Evolutionary conservation across 768 basidiomycete genomes (phyloP).

Genomic region (Floccularia luteovirens): DNA sequence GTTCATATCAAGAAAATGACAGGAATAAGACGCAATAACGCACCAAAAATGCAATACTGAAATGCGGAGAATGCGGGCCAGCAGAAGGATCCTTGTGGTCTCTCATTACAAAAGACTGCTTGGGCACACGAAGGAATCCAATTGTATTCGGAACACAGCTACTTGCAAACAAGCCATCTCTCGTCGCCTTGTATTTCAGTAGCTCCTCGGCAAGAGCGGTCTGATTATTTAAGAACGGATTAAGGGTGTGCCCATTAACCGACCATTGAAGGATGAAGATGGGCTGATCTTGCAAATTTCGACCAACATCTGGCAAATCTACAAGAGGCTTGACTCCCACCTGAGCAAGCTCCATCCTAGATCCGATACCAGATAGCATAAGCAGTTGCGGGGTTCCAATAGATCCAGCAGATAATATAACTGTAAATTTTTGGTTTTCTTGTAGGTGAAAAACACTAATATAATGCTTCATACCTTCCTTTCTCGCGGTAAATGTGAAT

Average conservation of each 20-base stretch:
- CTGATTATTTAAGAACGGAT: background rate
- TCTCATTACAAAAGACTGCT: slow-evolving; percentile 5
- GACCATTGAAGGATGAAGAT: slow-evolving; percentile 1
- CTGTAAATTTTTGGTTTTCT: too few species aligned
- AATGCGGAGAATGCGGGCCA: slow-evolving; percentile 13
- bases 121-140: slow-evolving; percentile 11
- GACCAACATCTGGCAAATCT: slow-evolving; percentile 18
- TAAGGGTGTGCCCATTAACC: background rate
- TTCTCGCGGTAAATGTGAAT: slow-evolving; percentile 23
- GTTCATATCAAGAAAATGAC: background rate
- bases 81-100: slow-evolving; percentile 14
- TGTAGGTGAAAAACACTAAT: too few species aligned
- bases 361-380: slow-evolving; percentile 23
- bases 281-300: slow-evolving; percentile 19
- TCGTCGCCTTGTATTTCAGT: slow-evolving; percentile 7
- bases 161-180: slow-evolving; percentile 7
- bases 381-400: slow-evolving; percentile 24
- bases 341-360: slow-evolving; percentile 7
- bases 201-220: slow-evolving; percentile 2
- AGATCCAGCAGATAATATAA: slow-evolving; percentile 31
- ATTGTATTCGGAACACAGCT: slow-evolving; percentile 6
- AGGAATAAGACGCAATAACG: background rate
- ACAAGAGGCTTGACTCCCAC: slow-evolving; percentile 14
- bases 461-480: too few species aligned
- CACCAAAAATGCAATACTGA: slow-evolving; percentile 5